A percentile compares a stretch with the other conserved stretches of the same genome.
Conservation (phyloP, 257 asterid species). For the Nicotiana tomentosiformis region DNA sequence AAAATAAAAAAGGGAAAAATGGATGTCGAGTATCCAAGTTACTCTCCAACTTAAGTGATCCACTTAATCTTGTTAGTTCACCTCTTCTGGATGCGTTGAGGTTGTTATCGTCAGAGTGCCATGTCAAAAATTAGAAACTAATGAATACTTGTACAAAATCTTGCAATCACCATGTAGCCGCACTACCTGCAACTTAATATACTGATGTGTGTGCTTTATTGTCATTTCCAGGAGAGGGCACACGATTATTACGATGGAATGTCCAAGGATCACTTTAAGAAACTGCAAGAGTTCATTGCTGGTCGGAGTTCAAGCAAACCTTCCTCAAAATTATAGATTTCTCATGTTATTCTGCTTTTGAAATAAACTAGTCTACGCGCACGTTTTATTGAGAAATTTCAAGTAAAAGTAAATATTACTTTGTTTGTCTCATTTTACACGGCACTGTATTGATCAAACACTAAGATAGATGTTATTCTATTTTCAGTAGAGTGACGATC, state of each 20-base stretch:
- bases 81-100: not conserved
- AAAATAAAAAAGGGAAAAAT: no score
- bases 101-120: not conserved
- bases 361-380: not conserved
- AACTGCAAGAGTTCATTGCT: conserved; percentile 87
- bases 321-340: conserved; percentile 54
- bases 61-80: not conserved
- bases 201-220: not conserved
- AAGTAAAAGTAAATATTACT: not conserved
- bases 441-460: not conserved
- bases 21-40: not conserved
- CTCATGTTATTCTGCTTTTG: not conserved
- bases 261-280: conserved; percentile 83
- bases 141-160: not conserved
- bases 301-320: conserved; percentile 59
- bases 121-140: not conserved
- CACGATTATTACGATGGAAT: conserved; percentile 73
- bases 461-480: not conserved
- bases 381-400: not conserved
- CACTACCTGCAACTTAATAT: no score
- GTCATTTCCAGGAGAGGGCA: conserved; percentile 71
- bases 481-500: not conserved
- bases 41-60: not conserved
- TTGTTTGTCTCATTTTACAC: not conserved
- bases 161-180: not conserved